Evolutionary conservation across 1,284 basidiomycete genomes (phyloP), one percentile per base, ranked within the genome.

Genomic region (Bjerkandera adusta): DNA sequence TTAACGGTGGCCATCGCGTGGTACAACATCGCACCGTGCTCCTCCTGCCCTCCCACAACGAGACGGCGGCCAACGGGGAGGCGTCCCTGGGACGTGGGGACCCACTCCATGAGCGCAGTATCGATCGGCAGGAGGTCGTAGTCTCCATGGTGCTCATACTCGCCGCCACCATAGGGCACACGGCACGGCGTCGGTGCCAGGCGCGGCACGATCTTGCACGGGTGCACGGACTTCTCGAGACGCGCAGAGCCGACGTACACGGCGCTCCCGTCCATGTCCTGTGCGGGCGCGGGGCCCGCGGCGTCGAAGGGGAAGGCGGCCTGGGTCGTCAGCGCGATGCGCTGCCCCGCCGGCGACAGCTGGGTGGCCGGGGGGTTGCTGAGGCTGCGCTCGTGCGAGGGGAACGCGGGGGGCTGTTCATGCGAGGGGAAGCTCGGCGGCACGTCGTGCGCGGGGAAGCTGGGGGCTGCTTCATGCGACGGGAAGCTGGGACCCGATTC

Each of bases 181-280:
- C 72, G 65, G 60, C 81, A 69, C 41, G 73, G 61, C 7, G 36
- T n/a, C 24, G 77, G 72, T 13, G 56, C 55, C n/a, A 87, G 71
- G 54, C 70, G 62, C 11, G 81, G 77, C 3, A 68, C 77, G 57
- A 90, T 77, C 69, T 90, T 90, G 75, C 88, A 89, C 6, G 87
- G 87, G 53, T 90, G 87, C 2, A 89, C 83, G 0, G 81, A 77
- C 53, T 70, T 70, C 36, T 71, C 68, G 56, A 87, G 71, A 37
- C 89, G 66, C 13, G 85, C 87, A 10, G 83, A 86, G 20, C 86
- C 88, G 27, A 90, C 54, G 67, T 74, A 90, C 51, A 89, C 59
- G 7, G 84, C 81, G 11, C 72, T 75, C 7, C 77, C 76, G 57
- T 82, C 77, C 3, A 67, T 61, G 57, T 88, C 85, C 43, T 62